phyloP scores from a whole-genome alignment of 2,329 filamentous ascomycete genomes.

The Claviceps arundinis region DNA sequence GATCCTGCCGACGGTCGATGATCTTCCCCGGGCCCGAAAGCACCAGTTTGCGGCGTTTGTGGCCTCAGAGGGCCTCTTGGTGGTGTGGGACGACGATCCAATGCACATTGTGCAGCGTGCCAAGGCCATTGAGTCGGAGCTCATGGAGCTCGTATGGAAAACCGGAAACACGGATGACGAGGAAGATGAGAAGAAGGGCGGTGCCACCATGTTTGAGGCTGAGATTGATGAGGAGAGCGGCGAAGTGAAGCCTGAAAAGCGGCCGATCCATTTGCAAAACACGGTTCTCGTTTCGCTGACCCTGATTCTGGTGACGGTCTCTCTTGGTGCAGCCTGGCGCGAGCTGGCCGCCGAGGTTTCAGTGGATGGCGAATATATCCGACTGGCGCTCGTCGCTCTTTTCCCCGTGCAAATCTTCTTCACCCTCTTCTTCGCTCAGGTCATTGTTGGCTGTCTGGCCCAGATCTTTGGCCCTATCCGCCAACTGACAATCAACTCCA shows the following conservation, averaged over 20 bases:
- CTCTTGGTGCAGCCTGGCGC: conserved; percentile 57
- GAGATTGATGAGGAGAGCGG: conserved; percentile 63
- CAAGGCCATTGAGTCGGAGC: conserved; percentile 58
- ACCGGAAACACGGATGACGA: conserved; percentile 42
- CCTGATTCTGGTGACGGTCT: conserved; percentile 48
- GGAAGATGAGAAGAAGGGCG: conserved; percentile 35
- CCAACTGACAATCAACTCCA: conserved; percentile 63
- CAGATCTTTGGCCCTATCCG: conserved; percentile 65
- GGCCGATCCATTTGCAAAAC: conserved; percentile 57
- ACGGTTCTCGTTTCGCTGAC: conserved; percentile 55
- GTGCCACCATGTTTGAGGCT: conserved; percentile 28
- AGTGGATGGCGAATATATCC: conserved; percentile 48
- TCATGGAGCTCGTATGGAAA: conserved; percentile 69
- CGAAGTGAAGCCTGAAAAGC: conserved; percentile 47
- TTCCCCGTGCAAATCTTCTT: conserved; percentile 67
- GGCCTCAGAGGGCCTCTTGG: conserved; percentile 52
- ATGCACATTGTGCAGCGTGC: conserved; percentile 56
- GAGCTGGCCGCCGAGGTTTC: conserved; percentile 55
- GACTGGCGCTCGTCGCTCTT: conserved; percentile 51
- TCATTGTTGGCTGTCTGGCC: conserved; percentile 61
- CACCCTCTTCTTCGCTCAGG: conserved; percentile 68
- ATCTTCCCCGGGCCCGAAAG: conserved; percentile 58
- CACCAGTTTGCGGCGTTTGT: conserved; percentile 74
- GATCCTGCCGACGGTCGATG: conserved; percentile 58
- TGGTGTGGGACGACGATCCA: conserved; percentile 76